A percentile compares a stretch with the other conserved stretches of the same genome.
phyloP scores from a whole-genome alignment of 257 asterid genomes.

The Nicotiana tomentosiformis region DNA sequence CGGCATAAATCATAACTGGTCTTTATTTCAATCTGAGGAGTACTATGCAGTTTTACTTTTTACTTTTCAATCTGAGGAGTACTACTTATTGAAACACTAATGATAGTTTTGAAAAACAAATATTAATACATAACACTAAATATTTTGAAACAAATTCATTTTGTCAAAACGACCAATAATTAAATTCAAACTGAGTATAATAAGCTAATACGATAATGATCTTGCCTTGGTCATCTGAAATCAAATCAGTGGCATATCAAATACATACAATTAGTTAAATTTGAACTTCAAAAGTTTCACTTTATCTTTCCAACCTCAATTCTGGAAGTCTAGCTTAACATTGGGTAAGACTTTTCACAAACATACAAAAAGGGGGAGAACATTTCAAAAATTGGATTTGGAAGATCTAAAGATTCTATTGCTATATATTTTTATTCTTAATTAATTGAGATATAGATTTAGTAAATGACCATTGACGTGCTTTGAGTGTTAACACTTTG shows the following conservation, averaged over 20 bases:
- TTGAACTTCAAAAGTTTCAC: neutral
- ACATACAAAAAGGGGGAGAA: neutral
- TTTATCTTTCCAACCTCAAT: neutral
- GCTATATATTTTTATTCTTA: neutral
- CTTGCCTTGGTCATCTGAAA: no score
- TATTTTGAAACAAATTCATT: no score
- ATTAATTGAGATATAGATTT: neutral
- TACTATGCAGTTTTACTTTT: no score
- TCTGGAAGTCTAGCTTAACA: neutral
- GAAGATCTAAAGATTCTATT: neutral
- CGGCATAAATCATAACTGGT: neutral
- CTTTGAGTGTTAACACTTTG: neutral
- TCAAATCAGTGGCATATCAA: neutral
- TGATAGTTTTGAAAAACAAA: no score
- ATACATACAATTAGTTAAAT: neutral
- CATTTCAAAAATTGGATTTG: neutral
- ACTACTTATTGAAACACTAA: no score
- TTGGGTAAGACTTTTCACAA: neutral
- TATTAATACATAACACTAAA: no score
- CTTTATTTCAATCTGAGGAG: no score
- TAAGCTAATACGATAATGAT: no score
- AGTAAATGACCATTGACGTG: conserved; percentile 3
- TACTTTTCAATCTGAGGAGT: no score
- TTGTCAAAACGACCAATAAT: no score
- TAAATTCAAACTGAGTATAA: no score